A percentile compares a stretch with the other conserved stretches of the same genome.
These are phyloP conservation scores for Castanospermum australe DNA, from an alignment of 306 rosid genomes.

Conservation along the genomic window DNA sequence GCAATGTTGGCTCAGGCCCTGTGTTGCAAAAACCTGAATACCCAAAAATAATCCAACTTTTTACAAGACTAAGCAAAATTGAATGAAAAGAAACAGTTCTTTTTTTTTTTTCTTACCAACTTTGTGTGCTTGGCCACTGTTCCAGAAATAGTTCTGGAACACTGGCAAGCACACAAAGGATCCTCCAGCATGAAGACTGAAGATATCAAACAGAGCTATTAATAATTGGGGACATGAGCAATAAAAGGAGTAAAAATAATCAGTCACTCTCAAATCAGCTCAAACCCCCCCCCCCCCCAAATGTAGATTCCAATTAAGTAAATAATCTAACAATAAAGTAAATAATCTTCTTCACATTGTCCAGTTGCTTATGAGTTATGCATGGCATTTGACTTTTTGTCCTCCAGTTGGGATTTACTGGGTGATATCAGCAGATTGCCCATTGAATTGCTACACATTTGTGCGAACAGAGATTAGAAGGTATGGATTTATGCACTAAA, in stretches of 20 bases:
- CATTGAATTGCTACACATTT: neutral
- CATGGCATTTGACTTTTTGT: neutral
- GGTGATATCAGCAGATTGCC: neutral
- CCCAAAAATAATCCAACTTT: conserved; percentile 25
- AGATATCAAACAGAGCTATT: neutral
- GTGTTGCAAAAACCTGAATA: conserved; percentile 59
- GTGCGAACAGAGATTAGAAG: neutral
- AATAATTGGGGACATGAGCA: neutral
- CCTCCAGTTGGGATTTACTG: neutral
- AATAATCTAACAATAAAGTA: conserved; percentile 9
- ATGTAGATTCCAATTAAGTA: neutral
- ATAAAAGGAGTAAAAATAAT: neutral
- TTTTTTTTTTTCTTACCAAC: too few species aligned
- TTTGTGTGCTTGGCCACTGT: too few species aligned
- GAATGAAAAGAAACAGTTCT: conserved; percentile 15
- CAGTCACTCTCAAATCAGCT: neutral
- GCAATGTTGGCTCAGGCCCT: conserved; percentile 64
- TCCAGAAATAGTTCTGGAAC: neutral
- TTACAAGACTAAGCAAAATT: conserved; percentile 1
- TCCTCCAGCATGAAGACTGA: neutral
- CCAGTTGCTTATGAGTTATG: neutral
- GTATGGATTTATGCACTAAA: neutral
- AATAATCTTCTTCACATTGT: neutral
- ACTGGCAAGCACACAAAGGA: conserved; percentile 7
- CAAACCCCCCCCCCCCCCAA: neutral